phyloP scores from a whole-genome alignment of 1,139 yeast species.

The Suhomyces terraborum region DNA sequence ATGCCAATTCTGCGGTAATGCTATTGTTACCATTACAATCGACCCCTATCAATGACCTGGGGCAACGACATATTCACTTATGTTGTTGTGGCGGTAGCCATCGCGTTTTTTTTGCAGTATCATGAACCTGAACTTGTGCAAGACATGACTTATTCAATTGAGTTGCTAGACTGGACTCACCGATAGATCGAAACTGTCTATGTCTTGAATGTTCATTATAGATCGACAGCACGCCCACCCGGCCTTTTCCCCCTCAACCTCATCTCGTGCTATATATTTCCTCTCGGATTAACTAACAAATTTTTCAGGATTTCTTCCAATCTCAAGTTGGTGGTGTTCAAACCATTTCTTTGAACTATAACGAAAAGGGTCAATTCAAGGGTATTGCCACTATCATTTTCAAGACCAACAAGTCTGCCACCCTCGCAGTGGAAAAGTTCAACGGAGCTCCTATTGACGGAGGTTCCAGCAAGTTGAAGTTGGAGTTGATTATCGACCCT shows the following conservation, averaged over 20 bases:
- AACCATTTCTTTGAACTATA: conserved; percentile 72
- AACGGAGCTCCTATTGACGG: conserved; percentile 94
- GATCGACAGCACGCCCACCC: not conserved
- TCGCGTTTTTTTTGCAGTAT: not conserved
- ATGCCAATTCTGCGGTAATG: conserved; percentile 3
- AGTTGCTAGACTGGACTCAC: conserved; percentile 2
- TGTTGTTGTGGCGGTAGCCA: not conserved
- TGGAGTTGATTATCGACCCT: conserved; percentile 88
- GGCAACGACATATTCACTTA: conserved; percentile 1
- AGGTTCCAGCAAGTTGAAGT: conserved; percentile 74
- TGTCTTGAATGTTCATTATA: conserved; percentile 5
- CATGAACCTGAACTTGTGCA: no score
- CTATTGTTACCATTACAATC: no score
- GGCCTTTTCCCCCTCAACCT: conserved; percentile 5
- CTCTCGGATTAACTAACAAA: conserved; percentile 23
- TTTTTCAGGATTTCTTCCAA: conserved; percentile 77
- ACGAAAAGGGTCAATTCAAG: conserved; percentile 85
- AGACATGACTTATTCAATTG: conserved; percentile 5
- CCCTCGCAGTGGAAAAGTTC: conserved; percentile 74
- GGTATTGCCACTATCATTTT: conserved; percentile 90
- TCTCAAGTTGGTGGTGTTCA: conserved; percentile 86
- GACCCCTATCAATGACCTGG: no score
- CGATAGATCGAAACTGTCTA: conserved; percentile 6
- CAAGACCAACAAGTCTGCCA: conserved; percentile 66
- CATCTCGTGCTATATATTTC: conserved; percentile 5